A percentile compares a stretch with the other conserved stretches of the same genome.
phyloP scores from a whole-genome alignment of 495 filamentous ascomycete genomes.

The Daldinia loculata region DNA sequence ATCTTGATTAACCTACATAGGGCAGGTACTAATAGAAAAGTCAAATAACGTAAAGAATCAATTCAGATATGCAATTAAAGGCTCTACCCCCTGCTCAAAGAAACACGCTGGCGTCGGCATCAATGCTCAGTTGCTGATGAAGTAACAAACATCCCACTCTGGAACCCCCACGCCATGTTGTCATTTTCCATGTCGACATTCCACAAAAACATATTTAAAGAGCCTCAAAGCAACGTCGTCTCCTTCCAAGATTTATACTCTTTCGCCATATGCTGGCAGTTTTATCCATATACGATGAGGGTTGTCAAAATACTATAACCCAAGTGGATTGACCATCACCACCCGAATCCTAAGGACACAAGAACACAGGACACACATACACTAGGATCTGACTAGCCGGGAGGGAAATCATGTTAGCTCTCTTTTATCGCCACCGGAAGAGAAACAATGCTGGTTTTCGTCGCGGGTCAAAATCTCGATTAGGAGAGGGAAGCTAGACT shows the following conservation, averaged over 20 bases:
- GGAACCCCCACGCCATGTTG: slow-evolving; percentile 49
- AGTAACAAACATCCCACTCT: slow-evolving; percentile 43
- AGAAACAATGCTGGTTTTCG: slow-evolving; percentile 27
- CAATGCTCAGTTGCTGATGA: slow-evolving; percentile 12
- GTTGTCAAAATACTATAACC: slow-evolving; percentile 3
- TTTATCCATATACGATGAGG: not conserved
- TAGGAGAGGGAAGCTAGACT: slow-evolving; percentile 38
- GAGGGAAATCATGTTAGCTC: not conserved
- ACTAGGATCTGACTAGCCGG: slow-evolving; percentile 6
- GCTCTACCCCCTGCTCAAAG: not conserved
- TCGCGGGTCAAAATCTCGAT: slow-evolving; percentile 35
- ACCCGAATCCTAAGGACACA: slow-evolving; percentile 3
- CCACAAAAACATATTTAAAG: slow-evolving; percentile 49
- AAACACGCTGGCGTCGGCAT: slow-evolving; percentile 29
- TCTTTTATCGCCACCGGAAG: slow-evolving; percentile 27
- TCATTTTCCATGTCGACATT: slow-evolving; percentile 48
- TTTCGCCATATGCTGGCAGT: slow-evolving; percentile 18
- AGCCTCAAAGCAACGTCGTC: slow-evolving; percentile 50
- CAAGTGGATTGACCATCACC: slow-evolving; percentile 25
- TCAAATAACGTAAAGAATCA: not conserved
- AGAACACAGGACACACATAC: not conserved
- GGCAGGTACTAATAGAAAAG: not conserved
- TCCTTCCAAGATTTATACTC: slow-evolving; percentile 30
- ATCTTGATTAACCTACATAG: not conserved
- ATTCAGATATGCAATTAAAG: slow-evolving; percentile 8